phyloP scores from a whole-genome alignment of 75 land plant species.

The Pinus taeda region DNA sequence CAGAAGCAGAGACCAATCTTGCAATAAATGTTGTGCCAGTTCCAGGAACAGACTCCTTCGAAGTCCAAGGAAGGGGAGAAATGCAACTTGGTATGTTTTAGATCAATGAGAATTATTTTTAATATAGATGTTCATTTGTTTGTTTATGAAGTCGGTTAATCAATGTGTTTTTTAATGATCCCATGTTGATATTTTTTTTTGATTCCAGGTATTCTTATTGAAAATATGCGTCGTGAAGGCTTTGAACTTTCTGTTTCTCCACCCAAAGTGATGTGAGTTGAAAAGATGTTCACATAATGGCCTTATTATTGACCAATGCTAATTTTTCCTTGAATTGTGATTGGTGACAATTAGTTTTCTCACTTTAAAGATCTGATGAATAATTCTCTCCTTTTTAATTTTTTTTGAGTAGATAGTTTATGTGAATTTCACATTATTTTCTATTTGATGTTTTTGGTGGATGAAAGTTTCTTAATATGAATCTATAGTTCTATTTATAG shows the following conservation, averaged over 20 bases:
- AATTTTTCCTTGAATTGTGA: background rate
- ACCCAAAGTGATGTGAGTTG: constrained; percentile 91
- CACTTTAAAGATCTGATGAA: background rate
- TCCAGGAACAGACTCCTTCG: constrained; percentile 77
- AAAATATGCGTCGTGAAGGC: constrained; percentile 99
- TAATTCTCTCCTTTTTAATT: background rate
- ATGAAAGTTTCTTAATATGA: too few species aligned
- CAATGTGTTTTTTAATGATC: background rate
- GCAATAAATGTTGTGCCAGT: constrained; percentile 91
- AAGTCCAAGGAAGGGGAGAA: constrained; percentile 99
- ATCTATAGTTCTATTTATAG: too few species aligned
- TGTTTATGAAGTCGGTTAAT: background rate
- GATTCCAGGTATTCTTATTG: constrained; percentile 85
- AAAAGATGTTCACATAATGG: background rate
- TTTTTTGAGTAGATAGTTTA: background rate
- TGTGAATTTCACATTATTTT: background rate
- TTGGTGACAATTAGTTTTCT: background rate
- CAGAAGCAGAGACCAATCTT: constrained; percentile 92
- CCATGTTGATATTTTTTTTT: background rate
- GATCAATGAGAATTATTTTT: background rate
- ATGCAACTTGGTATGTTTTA: constrained; percentile 81
- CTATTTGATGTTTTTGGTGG: too few species aligned
- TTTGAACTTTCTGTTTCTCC: constrained; percentile 99
- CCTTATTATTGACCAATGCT: background rate
- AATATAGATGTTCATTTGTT: constrained; percentile 9